A percentile compares a stretch with the other conserved stretches of the same genome.
Evolutionary conservation across 2,329 filamentous ascomycete genomes (phyloP).

Genomic region (Xylaria hypoxylon): DNA sequence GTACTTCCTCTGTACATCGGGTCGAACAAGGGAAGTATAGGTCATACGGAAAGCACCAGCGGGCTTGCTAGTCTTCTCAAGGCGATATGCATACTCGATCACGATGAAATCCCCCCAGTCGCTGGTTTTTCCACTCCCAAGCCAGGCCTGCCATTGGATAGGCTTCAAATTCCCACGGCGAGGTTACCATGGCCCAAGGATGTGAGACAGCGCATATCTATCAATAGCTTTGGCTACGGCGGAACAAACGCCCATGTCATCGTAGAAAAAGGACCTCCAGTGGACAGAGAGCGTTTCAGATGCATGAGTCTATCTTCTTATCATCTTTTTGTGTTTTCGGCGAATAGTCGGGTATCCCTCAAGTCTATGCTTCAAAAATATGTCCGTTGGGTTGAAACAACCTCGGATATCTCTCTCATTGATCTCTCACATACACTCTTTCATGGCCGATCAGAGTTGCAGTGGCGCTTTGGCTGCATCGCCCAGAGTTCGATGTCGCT

Average conservation of each 20-base stretch:
- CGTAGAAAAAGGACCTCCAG: too few species aligned
- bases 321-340: constrained; percentile 29
- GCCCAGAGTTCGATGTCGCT: constrained; percentile 8
- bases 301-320: background rate
- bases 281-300: too few species aligned
- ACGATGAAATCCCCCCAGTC: constrained; percentile 33
- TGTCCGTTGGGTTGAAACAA: constrained; percentile 16
- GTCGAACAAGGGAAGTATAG: constrained; percentile 42
- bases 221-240: constrained; percentile 40
- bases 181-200: constrained; percentile 2
- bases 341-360: constrained; percentile 32
- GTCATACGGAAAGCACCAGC: constrained; percentile 40
- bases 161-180: constrained; percentile 26
- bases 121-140: constrained; percentile 33
- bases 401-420: background rate
- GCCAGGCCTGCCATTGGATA: constrained; percentile 36
- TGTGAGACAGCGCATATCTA: constrained; percentile 17
- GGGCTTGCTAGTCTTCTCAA: constrained; percentile 43
- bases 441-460: constrained; percentile 34
- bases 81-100: constrained; percentile 35
- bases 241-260: constrained; percentile 37
- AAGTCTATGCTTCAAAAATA: constrained; percentile 20
- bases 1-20: constrained; percentile 36
- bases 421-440: constrained; percentile 40
- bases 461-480: constrained; percentile 34